Evolutionary conservation across 2,329 filamentous ascomycete genomes (phyloP).

Genomic region (Pyricularia pennisetigena): DNA sequence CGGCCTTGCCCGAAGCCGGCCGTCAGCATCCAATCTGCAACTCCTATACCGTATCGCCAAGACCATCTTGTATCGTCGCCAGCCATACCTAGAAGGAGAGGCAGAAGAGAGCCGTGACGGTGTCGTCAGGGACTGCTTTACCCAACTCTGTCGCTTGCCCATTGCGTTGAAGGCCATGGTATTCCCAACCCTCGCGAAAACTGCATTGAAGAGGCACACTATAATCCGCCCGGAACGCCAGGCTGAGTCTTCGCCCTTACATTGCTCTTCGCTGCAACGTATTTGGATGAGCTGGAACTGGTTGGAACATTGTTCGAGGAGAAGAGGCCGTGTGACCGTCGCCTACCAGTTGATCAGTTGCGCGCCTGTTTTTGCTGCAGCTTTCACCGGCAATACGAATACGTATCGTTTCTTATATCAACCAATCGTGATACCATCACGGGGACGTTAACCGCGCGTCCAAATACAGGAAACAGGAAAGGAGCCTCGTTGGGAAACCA

Average conservation of each 20-base stretch:
- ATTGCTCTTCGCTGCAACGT: background rate
- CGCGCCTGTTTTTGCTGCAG: background rate
- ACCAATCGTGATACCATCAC: background rate
- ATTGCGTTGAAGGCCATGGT: background rate
- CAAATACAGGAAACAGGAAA: background rate
- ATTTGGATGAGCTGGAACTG: background rate
- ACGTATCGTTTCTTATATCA: background rate
- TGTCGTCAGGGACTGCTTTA: background rate
- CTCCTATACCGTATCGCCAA: background rate
- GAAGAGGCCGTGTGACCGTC: background rate
- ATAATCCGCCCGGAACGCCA: background rate
- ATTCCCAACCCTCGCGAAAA: background rate
- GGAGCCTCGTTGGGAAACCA: background rate
- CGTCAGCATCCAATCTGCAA: background rate
- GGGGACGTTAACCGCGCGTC: background rate
- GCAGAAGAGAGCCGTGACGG: background rate
- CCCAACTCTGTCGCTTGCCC: background rate
- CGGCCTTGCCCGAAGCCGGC: background rate
- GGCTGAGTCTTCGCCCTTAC: background rate
- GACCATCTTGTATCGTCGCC: background rate
- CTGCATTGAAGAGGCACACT: background rate
- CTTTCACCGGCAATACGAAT: background rate
- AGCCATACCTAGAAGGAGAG: background rate
- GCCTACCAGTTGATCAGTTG: background rate
- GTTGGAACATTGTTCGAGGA: background rate